phyloP scores from a whole-genome alignment of 2,329 filamentous ascomycete species.

The Teratosphaeria viscida region DNA sequence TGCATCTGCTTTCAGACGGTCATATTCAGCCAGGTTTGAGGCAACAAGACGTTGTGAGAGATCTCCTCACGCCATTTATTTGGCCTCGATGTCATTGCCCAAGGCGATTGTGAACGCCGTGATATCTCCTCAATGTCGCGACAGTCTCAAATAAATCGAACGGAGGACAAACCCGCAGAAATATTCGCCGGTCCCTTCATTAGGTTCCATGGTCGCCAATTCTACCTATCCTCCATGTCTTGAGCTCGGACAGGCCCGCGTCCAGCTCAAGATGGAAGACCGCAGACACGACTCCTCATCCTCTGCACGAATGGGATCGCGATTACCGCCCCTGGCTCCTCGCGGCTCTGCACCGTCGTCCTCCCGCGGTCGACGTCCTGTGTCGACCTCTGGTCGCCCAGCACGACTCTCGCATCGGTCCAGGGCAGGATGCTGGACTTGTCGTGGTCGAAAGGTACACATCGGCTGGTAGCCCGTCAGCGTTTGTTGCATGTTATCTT shows the following conservation, averaged over 20 bases:
- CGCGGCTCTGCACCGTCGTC: constrained; percentile 12
- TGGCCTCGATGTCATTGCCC: background rate
- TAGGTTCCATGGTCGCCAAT: constrained; percentile 2
- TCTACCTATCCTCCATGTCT: constrained; percentile 1
- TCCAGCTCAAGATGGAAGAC: constrained; percentile 3
- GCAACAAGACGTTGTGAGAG: background rate
- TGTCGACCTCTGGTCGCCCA: constrained; percentile 9
- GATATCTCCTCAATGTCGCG: background rate
- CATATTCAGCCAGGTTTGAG: background rate
- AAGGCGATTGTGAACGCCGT: background rate
- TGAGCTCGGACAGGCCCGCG: constrained; percentile 1
- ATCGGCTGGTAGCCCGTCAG: background rate
- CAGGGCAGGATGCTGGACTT: constrained; percentile 42
- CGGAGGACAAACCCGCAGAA: constrained; percentile 3
- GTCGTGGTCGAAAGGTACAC: constrained; percentile 25
- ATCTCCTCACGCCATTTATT: background rate
- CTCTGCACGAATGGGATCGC: constrained; percentile 15
- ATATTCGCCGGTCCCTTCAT: background rate
- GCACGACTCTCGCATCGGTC: constrained; percentile 43
- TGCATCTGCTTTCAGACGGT: background rate
- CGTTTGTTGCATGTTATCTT: background rate
- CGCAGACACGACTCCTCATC: background rate
- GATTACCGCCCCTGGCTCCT: constrained; percentile 24
- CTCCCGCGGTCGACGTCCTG: constrained; percentile 12
- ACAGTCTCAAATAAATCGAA: background rate